These are phyloP conservation scores for Isabelozyma rhagii DNA, from an alignment of 805 yeast species.

Conservation along the genomic window DNA sequence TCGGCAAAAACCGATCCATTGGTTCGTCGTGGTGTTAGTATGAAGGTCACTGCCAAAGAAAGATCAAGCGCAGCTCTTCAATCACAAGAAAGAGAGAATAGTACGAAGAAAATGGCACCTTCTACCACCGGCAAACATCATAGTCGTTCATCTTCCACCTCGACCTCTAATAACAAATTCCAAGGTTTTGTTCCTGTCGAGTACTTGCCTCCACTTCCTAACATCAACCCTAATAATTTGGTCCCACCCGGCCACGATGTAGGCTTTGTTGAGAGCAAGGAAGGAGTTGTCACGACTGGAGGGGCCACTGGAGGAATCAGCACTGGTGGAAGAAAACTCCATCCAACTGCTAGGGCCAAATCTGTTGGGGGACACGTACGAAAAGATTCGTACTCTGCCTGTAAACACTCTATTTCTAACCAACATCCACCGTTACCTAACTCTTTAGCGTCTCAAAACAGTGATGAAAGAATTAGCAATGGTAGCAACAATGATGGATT, in stretches of 20 bases:
- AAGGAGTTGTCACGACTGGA: slow-evolving; percentile 1
- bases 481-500: slow-evolving; percentile 46
- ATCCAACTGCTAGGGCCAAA: slow-evolving; percentile 86
- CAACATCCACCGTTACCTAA: slow-evolving; percentile 47
- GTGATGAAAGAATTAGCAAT: slow-evolving; percentile 35
- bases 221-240: slow-evolving; percentile 25
- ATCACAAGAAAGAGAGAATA: no score
- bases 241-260: slow-evolving; percentile 5
- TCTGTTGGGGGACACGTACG: slow-evolving; percentile 77
- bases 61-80: slow-evolving; percentile 20
- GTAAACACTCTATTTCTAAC: slow-evolving; percentile 5
- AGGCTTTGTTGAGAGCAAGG: not conserved
- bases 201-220: slow-evolving; percentile 44
- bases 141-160: slow-evolving; percentile 13
- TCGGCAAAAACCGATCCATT: slow-evolving; percentile 30
- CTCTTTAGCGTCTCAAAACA: slow-evolving; percentile 38
- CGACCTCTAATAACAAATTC: slow-evolving; percentile 17
- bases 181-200: slow-evolving; percentile 43
- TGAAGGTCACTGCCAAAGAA: slow-evolving; percentile 59
- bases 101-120: not conserved
- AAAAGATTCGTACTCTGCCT: slow-evolving; percentile 45
- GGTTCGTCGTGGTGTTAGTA: slow-evolving; percentile 60
- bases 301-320: slow-evolving; percentile 3
- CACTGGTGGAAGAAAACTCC: slow-evolving; percentile 37
- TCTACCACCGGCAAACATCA: slow-evolving; percentile 5